These are phyloP conservation scores for Desmodesmus armatus DNA, from an alignment of 139 green algal species.

Conservation along the genomic window DNA sequence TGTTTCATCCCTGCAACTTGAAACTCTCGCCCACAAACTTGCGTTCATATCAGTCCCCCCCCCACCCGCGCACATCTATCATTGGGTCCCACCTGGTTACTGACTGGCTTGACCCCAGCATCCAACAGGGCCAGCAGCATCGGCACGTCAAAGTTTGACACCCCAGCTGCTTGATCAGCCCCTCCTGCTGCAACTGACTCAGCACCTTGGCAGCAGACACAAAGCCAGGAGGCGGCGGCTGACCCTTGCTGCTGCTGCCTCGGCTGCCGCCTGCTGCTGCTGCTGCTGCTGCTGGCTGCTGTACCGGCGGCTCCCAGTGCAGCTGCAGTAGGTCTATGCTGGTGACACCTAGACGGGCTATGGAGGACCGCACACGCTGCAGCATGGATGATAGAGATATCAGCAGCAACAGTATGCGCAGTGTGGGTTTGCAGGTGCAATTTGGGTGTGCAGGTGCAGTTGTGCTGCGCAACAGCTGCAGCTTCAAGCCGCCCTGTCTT, in stretches of 20 bases:
- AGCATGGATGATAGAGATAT: not conserved
- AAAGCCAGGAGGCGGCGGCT: not conserved
- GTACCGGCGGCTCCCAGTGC: conserved; percentile 32
- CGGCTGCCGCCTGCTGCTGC: conserved; percentile 13
- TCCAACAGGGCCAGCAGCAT: conserved; percentile 38
- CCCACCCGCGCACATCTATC: too few relatives aligned
- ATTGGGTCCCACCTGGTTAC: conserved; percentile 39
- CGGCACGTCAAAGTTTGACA: conserved; percentile 37
- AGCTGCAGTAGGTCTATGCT: conserved; percentile 36
- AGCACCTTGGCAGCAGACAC: conserved; percentile 24
- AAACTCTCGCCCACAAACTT: not conserved
- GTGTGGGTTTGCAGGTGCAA: not conserved
- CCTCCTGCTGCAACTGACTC: conserved; percentile 34
- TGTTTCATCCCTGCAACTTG: not conserved
- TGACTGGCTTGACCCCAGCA: conserved; percentile 38
- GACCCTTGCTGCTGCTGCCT: not conserved
- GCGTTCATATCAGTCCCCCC: too few relatives aligned
- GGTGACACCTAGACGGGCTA: conserved; percentile 27
- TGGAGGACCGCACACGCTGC: conserved; percentile 37
- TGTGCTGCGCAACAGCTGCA: conserved; percentile 11
- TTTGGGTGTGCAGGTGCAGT: not conserved
- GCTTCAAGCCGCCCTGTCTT: too few relatives aligned
- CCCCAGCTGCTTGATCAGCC: conserved; percentile 1
- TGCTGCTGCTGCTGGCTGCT: not conserved
- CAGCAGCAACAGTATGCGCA: conserved; percentile 2